phyloP scores from a whole-genome alignment of 305 asterid species.

The Petunia hybrid region DNA sequence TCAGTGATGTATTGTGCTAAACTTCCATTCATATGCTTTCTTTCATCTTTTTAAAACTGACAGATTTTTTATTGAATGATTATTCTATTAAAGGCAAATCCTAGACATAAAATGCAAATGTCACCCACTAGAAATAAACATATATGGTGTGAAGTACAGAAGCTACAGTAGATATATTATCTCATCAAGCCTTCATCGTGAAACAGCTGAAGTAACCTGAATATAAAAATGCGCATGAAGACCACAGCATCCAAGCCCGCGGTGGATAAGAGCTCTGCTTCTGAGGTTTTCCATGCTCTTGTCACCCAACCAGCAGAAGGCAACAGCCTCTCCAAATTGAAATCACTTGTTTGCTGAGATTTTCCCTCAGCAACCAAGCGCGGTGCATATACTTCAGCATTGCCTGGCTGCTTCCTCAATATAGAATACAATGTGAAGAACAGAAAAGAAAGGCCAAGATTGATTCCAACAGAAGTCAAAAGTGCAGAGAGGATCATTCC shows the following conservation, averaged over 20 bases:
- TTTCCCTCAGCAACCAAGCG: constrained; percentile 82
- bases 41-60: constrained; percentile 13
- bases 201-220: constrained; percentile 55
- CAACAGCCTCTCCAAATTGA: constrained; percentile 49
- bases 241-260: constrained; percentile 95
- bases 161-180: constrained; percentile 7
- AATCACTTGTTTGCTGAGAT: constrained; percentile 45
- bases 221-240: constrained; percentile 84
- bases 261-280: constrained; percentile 69
- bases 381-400: constrained; percentile 74
- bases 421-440: constrained; percentile 66
- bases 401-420: constrained; percentile 69
- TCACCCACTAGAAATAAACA: constrained; percentile 23
- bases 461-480: constrained; percentile 86
- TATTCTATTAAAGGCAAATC: constrained; percentile 10
- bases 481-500: constrained; percentile 94
- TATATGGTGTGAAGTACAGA: constrained; percentile 14
- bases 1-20: constrained; percentile 7
- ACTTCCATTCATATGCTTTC: constrained; percentile 2
- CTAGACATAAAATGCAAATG: constrained; percentile 16
- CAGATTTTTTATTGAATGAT: not conserved
- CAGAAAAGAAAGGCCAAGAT: constrained; percentile 65
- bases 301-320: constrained; percentile 82
- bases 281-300: constrained; percentile 83
- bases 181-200: constrained; percentile 12